Conservation (phyloP, 306 rosid genomes). For the Leucaena leucocephala region DNA sequence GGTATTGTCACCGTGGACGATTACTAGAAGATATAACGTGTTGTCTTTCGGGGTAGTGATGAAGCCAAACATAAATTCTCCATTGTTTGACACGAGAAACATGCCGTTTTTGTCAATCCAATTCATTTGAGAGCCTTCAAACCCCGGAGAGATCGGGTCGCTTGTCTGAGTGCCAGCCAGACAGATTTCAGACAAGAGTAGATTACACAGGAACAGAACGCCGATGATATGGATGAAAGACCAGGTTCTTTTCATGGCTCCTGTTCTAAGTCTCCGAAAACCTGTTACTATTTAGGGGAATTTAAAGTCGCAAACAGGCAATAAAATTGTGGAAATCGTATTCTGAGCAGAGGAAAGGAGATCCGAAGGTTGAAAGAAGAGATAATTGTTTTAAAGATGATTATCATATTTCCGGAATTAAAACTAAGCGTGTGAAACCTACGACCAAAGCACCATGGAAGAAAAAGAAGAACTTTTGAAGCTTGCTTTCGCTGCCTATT, state of each 20-base stretch:
- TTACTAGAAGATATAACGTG: conserved; percentile 55
- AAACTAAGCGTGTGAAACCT: background rate
- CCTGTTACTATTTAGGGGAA: background rate
- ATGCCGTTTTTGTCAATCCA: conserved; percentile 66
- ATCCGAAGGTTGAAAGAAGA: background rate
- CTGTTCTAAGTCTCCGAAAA: background rate
- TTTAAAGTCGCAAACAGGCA: background rate
- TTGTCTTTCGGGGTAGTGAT: conserved; percentile 47
- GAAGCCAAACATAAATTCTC: conserved; percentile 64
- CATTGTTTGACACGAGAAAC: conserved; percentile 60
- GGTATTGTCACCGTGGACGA: conserved; percentile 44
- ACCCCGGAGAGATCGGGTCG: conserved; percentile 51
- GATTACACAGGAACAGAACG: conserved; percentile 28
- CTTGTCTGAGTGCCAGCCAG: conserved; percentile 40
- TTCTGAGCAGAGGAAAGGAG: background rate
- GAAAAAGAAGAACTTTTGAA: background rate
- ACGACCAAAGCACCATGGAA: background rate
- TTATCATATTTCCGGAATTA: background rate
- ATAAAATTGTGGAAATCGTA: background rate
- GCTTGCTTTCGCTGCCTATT: background rate
- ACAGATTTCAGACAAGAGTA: conserved; percentile 43
- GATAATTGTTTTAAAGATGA: background rate
- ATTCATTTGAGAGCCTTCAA: conserved; percentile 62
- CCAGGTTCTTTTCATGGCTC: conserved; percentile 54
- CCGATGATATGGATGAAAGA: conserved; percentile 29